A percentile compares a stretch with the other conserved stretches of the same genome.
Conservation (phyloP, 164 flowering plant species). For the Saururus chinensis region DNA sequence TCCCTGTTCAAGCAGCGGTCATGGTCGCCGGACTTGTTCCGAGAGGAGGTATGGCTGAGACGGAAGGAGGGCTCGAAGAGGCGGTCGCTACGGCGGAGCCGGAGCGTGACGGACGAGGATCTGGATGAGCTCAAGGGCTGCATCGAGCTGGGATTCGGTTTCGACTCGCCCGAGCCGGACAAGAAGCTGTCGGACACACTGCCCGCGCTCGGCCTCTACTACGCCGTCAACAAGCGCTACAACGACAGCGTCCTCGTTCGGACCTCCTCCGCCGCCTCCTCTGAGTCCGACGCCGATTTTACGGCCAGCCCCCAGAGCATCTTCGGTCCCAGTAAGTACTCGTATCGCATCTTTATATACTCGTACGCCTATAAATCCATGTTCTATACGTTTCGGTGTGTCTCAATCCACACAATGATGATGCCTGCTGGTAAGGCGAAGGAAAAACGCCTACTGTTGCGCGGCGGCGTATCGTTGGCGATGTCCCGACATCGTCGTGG, state of each 20-base stretch:
- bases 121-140: conserved; percentile 72
- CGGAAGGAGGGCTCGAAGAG: conserved; percentile 22
- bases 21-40: conserved; percentile 48
- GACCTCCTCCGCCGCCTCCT: conserved; percentile 15
- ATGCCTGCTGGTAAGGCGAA: too few species aligned
- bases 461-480: background rate
- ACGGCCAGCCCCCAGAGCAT: conserved; percentile 31
- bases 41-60: conserved; percentile 48
- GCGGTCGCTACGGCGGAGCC: conserved; percentile 17
- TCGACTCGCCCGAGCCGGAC: conserved; percentile 44
- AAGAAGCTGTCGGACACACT: conserved; percentile 45
- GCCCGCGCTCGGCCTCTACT: conserved; percentile 63
- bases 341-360: background rate
- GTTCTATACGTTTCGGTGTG: too few species aligned
- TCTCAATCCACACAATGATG: too few species aligned
- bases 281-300: conserved; percentile 7
- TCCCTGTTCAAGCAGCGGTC: conserved; percentile 51
- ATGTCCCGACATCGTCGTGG: too few species aligned
- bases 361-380: too few species aligned
- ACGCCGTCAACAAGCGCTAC: conserved; percentile 55
- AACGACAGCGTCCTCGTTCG: conserved; percentile 26
- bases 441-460: too few species aligned
- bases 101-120: conserved; percentile 77
- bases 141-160: conserved; percentile 65
- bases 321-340: conserved; percentile 29